Evolutionary conservation across 441 rosid species (phyloP), one percentile per base, ranked within the genome.

Genomic region (Manihot esculenta): DNA sequence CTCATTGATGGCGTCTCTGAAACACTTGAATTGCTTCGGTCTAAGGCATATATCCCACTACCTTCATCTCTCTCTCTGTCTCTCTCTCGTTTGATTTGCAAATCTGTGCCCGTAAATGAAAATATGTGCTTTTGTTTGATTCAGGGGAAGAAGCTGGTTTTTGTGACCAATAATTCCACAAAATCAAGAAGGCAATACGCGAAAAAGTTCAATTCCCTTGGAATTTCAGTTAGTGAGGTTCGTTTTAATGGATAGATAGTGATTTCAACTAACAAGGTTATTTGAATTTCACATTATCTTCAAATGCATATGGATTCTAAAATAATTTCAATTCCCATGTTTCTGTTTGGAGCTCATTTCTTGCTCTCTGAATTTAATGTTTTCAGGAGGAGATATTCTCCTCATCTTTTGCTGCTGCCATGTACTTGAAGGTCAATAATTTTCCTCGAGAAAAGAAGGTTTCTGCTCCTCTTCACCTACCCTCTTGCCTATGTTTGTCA

Each of bases 331-430:
- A 13, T 64, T 11, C 6, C 56, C 7, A 3, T 33, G 21, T 18
- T 58, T 23, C 20, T 6, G 5, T 68, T 50, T 64, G 23, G 24
- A 21, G 18, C 24, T 57, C 41, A 9, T 68, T 56, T 17, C 41
- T 26, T 35, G 26, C 18, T 41, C 27, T 50, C 14, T 15, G 21
- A 24, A 27, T 42, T 27, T 50, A 8, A 70, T 35, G 75, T 72
- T 54, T 73, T 56, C 74, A 94, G 97, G 94, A 94, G 78, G 99
- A 94, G 82, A 92, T 94, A 53, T 87, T 92, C 74, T 88, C 96
- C 7, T 94, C 99, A 2, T 92, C 98, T 13, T 94, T 90, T 68
- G 97, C 97, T 1, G 96, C 97, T 17, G 98, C 97, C 59, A 90
- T 89, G 97, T 92, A 85, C 81, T 82, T 94, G 80, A 92, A 89